Evolutionary conservation across 225 moss, liverwort and hornwort genomes (phyloP), one percentile per base, ranked within the genome.

Genomic region (Marchantia polymorpha): DNA sequence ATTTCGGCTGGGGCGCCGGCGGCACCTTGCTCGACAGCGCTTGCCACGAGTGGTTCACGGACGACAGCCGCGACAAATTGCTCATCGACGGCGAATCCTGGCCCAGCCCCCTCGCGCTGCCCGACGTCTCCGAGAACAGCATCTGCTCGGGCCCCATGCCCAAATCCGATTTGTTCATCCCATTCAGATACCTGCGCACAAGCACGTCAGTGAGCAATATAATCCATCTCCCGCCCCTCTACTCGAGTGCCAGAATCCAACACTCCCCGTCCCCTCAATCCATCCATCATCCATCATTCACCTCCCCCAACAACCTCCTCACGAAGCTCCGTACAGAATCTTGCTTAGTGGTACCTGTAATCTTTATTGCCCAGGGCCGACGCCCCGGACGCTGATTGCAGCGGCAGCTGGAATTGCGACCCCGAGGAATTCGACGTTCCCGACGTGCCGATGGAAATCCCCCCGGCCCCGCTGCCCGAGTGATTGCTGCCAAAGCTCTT

Each of bases 121-220:
- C 99, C 14, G 99, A 95, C 0, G 95, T 89, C 80, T 99, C 99
- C 8, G 99, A 93, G 80, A 95, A 99, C 1, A 99, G 87, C 48
- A 95, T 90, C 87, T 99, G 99, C 86, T 99, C 99, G 0, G 95
- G 88, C 17, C 92, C 95, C 89, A 95, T 88, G 10, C 97, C 93
- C 88, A 95, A 80, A 80, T 99, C 99, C 54, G 92, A 84, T 86
- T 99, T 99, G 76, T 84, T 86, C 88, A 95, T 93, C 19, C 93
- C 94, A 63, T 91, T 93, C 81, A 93, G 83, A 77, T 99, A 99
- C 91, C 97, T 99, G 89, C 78, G 55, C 53, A 79, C 56, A 77
- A 55, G 49, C 59, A 52, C 25, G 53, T 59, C 49, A 73, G 80
- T 50, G 46, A 79, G 54, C 67, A 48, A 77, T 14, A 75, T 56